Evolutionary conservation across 139 green algal genomes (phyloP), one percentile per base, ranked within the genome.

Genomic region (Chlamydomonas schloesseri): DNA sequence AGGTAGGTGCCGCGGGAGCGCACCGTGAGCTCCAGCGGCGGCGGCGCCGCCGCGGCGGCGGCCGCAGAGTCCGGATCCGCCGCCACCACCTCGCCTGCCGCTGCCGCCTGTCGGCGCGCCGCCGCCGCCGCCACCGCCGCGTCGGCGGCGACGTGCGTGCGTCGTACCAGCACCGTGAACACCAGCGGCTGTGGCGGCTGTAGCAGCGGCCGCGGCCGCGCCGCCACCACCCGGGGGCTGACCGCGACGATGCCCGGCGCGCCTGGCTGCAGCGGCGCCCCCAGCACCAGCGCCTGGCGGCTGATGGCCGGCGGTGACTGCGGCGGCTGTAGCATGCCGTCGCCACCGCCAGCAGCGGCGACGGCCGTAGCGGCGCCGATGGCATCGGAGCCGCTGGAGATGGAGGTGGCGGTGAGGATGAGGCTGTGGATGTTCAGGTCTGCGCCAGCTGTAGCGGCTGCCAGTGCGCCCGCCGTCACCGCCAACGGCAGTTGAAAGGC

Each of bases 201-300:
- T 20, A 14, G 58, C 20, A 13, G 58, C 26, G 17, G 4, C 17
- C 62, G 62, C 28, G 11, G 62, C 26, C 26, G 62, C 62, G 24
- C 11, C 11, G 36, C 18, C 31, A 84, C 26, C 14, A 74, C 64
- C 31, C 77, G 77, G 26, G 77, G 77, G n/a, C 47, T 31, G 14
- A 84, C 42, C 6, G 64, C 26, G 8, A 84, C 37, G 15, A 84
- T 84, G 64, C 77, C 62, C 9, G 77, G 64, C 20, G 64, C 42
- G 23, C 17, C 14, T 2, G 77, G 77, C 15, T 74, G 29, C 24
- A 31, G 37, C 6, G 62, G 77, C 1, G 64, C 46, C n/a, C 77
- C 77, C 5, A 84, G 77, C 8, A 84, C n/a, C 4, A 84, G 77
- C 14, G 64, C 77, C 62, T 73, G 68, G 33, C 64, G 64, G 64